Conservation (phyloP, 2,329 filamentous ascomycete species). For the Apiospora rasikravindrae region DNA sequence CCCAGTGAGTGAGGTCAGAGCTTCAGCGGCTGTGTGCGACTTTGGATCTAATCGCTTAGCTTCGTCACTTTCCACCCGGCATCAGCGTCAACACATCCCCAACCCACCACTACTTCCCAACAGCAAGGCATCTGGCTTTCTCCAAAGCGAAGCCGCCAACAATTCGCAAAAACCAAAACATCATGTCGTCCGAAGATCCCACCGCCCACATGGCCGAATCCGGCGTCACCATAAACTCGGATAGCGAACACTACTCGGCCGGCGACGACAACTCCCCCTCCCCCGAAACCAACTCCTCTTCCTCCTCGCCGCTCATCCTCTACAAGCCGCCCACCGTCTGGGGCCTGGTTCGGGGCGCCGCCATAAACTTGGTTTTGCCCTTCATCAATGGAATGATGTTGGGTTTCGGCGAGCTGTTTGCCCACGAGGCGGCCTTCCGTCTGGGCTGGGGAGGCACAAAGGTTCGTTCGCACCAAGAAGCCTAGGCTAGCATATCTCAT, state of each 20-base stretch:
- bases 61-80: not conserved
- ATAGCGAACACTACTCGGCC: conserved; percentile 82
- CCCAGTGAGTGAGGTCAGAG: not conserved
- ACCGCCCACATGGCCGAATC: conserved; percentile 69
- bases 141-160: too few species aligned
- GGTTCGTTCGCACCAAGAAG: conserved; percentile 63
- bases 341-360: conserved; percentile 83
- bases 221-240: conserved; percentile 77
- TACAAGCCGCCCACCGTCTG: conserved; percentile 90
- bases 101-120: not conserved
- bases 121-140: not conserved
- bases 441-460: conserved; percentile 94
- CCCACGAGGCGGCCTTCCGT: conserved; percentile 92
- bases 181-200: conserved; percentile 59
- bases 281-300: conserved; percentile 58
- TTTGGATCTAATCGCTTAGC: not conserved
- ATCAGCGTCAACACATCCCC: not conserved
- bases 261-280: conserved; percentile 66
- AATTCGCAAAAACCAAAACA: conserved; percentile 22
- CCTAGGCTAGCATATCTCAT: too few species aligned
- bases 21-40: not conserved
- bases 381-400: conserved; percentile 99
- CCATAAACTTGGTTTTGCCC: conserved; percentile 93
- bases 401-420: conserved; percentile 95
- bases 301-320: conserved; percentile 74